Percentiles rank a stretch among this genome's conserved stretches.
Conservation (phyloP, 106 monocot species). For the Dendrobium huoshanense region DNA sequence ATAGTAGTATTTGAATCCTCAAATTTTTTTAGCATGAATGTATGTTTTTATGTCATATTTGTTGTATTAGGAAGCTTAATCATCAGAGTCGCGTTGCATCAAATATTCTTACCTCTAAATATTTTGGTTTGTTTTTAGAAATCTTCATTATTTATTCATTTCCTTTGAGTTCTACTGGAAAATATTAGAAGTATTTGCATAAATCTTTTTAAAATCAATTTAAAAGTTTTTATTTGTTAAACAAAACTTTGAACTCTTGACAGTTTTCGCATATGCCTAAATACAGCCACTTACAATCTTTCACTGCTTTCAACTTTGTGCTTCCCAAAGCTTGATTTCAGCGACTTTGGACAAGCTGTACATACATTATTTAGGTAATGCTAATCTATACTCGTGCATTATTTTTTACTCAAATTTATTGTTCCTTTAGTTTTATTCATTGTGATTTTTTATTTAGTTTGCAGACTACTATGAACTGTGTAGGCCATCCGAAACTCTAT, state of each 20-base stretch:
- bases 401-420: background rate
- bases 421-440: background rate
- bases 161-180: background rate
- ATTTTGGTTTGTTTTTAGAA: background rate
- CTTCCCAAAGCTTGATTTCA: conserved; percentile 18
- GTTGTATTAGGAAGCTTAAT: too few relatives aligned
- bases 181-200: background rate
- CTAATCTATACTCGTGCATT: background rate
- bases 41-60: too few relatives aligned
- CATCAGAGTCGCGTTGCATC: too few relatives aligned
- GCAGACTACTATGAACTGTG: background rate
- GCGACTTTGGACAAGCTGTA: conserved; percentile 30
- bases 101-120: background rate
- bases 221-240: background rate
- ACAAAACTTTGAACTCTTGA: background rate
- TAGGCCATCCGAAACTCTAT: background rate
- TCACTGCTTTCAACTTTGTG: conserved; percentile 55
- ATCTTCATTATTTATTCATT: background rate
- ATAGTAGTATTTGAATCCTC: too few relatives aligned
- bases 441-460: background rate
- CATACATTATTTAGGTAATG: conserved; percentile 85
- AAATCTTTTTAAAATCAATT: background rate
- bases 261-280: background rate
- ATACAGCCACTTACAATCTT: conserved; percentile 88
- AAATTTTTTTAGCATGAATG: too few relatives aligned